Evolutionary conservation across 441 rosid genomes (phyloP), one percentile per base, ranked within the genome.

Genomic region (Arabidopsis lyrata): DNA sequence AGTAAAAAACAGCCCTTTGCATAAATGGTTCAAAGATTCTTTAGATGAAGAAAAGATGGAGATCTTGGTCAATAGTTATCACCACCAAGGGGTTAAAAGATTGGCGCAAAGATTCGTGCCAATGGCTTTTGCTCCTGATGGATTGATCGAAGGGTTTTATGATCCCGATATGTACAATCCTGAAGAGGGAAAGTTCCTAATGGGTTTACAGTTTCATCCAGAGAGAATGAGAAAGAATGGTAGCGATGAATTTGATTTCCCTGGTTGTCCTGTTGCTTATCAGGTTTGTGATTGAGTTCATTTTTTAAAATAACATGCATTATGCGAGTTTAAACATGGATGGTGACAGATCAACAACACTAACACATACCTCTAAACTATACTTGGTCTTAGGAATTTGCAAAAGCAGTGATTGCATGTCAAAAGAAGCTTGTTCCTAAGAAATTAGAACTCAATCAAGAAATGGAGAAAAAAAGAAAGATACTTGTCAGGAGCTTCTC

Each of bases 151-250:
- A 82, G 96, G 96, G 34, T 92, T 90, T 66, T 90, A 92, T 65
- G 97, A 92, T 75, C 92, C 93, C 6, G 88, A 88, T 59, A 80
- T 87, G 41, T 92, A 83, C 47, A 83, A 88, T 62, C 93, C 95
- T 16, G 84, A 79, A 44, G 87, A 88, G 63, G 96, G 97, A 10
- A 90, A 88, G 77, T 92, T 90, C 41, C 71, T 90, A 31, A 86
- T 90, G 89, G 97, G 97, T 7, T 82, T 92, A 11, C 97, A 92
- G 71, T 92, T 92, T 58, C 97, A 90, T 81, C 96, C 97, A 1
- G 95, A 92, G 75, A 52, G 96, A 65, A 90, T 87, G 95, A 81
- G 94, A 73, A 72, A 59, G 5, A 70, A 84, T 0, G 85, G 80
- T 58, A 52, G 82, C 0, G 89, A 90, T 2, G 84, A 85, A 45